Evolutionary conservation across 306 rosid species (phyloP).

Genomic region (Rosa rugosa): DNA sequence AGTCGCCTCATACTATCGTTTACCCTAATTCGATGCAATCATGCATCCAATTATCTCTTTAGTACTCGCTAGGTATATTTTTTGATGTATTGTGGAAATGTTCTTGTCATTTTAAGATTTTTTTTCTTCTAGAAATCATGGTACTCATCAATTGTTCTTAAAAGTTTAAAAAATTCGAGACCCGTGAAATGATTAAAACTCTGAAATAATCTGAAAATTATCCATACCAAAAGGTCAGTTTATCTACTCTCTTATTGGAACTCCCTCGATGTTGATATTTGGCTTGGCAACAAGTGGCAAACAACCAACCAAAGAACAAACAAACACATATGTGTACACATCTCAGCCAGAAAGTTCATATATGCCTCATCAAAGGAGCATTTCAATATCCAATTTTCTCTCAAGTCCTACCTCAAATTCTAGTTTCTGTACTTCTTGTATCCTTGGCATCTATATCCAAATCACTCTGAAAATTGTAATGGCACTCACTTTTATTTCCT

Average conservation of each 20-base stretch:
- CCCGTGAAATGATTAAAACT: background rate
- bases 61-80: too few relatives aligned
- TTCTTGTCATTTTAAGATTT: too few relatives aligned
- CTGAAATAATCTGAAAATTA: background rate
- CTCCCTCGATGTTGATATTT: background rate
- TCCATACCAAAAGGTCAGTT: background rate
- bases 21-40: too few relatives aligned
- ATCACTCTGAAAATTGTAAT: slow-evolving; percentile 17
- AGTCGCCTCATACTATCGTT: too few relatives aligned
- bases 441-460: background rate
- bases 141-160: too few relatives aligned
- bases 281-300: slow-evolving; percentile 12
- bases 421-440: background rate
- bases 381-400: slow-evolving; percentile 23
- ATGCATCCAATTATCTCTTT: too few relatives aligned
- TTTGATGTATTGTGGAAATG: too few relatives aligned
- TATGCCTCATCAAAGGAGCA: background rate
- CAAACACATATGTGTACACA: slow-evolving; percentile 8
- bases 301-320: background rate
- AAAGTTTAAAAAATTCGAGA: too few relatives aligned
- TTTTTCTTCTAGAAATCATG: too few relatives aligned
- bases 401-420: background rate
- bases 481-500: slow-evolving; percentile 56
- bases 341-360: slow-evolving; percentile 1
- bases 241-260: background rate